Conservation (phyloP, 2,329 filamentous ascomycete species). For the Neonectria sp. region DNA sequence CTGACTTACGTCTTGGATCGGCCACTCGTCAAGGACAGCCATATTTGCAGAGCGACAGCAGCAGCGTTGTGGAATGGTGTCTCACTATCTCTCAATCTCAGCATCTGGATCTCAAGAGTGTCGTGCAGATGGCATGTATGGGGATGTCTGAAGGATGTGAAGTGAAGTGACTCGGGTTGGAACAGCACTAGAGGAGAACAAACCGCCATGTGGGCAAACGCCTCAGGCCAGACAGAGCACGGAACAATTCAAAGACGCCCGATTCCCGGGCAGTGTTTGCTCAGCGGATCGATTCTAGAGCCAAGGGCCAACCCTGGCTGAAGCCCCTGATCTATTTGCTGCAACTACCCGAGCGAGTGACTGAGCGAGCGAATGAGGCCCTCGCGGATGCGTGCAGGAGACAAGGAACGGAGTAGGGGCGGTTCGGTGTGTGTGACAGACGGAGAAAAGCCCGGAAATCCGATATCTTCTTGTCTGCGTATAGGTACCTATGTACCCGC, state of each 20-base stretch:
- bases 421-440: neutral
- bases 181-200: neutral
- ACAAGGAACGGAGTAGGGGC: neutral
- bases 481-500: neutral
- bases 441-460: neutral
- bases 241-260: neutral
- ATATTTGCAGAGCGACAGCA: slow-evolving; percentile 50
- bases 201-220: slow-evolving; percentile 4
- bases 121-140: neutral
- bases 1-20: slow-evolving; percentile 59
- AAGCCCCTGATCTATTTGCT: neutral
- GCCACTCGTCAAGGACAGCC: slow-evolving; percentile 65
- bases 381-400: slow-evolving; percentile 29
- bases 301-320: neutral
- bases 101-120: neutral
- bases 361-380: slow-evolving; percentile 14
- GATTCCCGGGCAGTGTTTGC: neutral
- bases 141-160: neutral
- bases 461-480: neutral
- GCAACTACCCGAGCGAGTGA: slow-evolving; percentile 1
- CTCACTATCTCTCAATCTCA: neutral
- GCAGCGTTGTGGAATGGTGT: neutral
- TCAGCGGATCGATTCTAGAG: neutral
- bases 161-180: neutral
- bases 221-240: neutral